Evolutionary conservation across 2,329 filamentous ascomycete species (phyloP), one percentile per base, ranked within the genome.

Genomic region (Penicillium fuscoglaucum): DNA sequence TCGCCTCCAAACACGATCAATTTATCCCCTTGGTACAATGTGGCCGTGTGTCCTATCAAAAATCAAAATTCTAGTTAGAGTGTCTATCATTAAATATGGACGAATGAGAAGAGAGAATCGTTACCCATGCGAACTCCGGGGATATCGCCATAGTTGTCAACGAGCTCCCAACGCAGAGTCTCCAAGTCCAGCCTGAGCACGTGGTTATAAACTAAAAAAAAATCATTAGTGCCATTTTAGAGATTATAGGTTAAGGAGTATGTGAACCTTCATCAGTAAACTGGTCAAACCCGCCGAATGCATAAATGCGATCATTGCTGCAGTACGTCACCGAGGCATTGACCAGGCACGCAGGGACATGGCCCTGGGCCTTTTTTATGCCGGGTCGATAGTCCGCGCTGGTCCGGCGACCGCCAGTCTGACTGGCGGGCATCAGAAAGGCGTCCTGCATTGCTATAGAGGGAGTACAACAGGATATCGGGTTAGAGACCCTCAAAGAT

Each of bases 321-420:
- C 95, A 96, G 75, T 96, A 97, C n/a, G 95, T 99, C 60, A 98
- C 93, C 0, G 95, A 98, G 52, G 95, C 95, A 80, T 99, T 99
- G 66, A 99, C 93, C 50, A 99, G 83, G 72, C 93, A 98, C 37
- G 95, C 93, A 39, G 95, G 95, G 65, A 93, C 86, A 76, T 91
- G 87, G 47, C 90, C 90, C 49, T 90, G 80, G 13, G 89, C 90
- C 68, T 88, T 87, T 39, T 85, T 93, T 61, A 96, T 90, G 72
- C 88, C 90, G 37, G 93, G 93, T 50, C 89, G 88, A 76, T 96
- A 96, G 63, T 96, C 91, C 56, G 82, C 82, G 59, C 82, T 82
- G 21, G 82, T 80, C 59, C 78, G 76, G 58, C 84, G 82, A 67
- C 82, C 84, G 73, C 89, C 90, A 59, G 87, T 81, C 15, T 92